Evolutionary conservation across 139 green algal species (phyloP).

Genomic region (Volvox africanus): DNA sequence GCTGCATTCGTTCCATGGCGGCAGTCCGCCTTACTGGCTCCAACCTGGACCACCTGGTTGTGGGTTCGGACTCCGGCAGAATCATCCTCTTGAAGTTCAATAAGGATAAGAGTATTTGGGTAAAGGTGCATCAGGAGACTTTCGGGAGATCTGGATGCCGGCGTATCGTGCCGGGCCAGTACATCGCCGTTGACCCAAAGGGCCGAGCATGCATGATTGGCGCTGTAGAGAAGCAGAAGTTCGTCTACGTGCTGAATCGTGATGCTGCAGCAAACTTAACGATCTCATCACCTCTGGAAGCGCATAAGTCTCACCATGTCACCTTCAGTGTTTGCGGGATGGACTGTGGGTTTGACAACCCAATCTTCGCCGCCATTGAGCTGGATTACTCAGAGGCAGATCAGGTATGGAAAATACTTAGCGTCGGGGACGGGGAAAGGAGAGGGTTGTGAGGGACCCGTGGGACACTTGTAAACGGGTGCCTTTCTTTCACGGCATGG

Average conservation of each 20-base stretch:
- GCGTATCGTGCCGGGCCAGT: slow-evolving; percentile 96
- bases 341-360: slow-evolving; percentile 99
- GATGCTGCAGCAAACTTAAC: slow-evolving; percentile 95
- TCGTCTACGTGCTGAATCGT: slow-evolving; percentile 99
- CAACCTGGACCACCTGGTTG: slow-evolving; percentile 89
- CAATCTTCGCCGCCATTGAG: slow-evolving; percentile 98
- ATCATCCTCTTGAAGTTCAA: slow-evolving; percentile 97
- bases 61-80: slow-evolving; percentile 93
- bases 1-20: slow-evolving; percentile 87
- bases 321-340: slow-evolving; percentile 87
- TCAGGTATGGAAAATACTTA: slow-evolving; percentile 65
- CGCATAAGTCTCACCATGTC: slow-evolving; percentile 95
- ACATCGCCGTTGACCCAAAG: slow-evolving; percentile 93
- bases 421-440: too few relatives aligned
- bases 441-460: too few relatives aligned
- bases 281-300: slow-evolving; percentile 97
- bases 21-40: slow-evolving; percentile 93
- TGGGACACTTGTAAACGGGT: too few relatives aligned
- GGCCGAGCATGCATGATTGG: slow-evolving; percentile 95
- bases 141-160: slow-evolving; percentile 95
- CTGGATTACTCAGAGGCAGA: slow-evolving; percentile 96
- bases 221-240: slow-evolving; percentile 97
- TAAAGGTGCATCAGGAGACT: slow-evolving; percentile 97
- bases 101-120: slow-evolving; percentile 88
- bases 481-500: too few relatives aligned